These are phyloP conservation scores for Acorus calamus DNA, from an alignment of 106 monocot genomes.

Conservation along the genomic window DNA sequence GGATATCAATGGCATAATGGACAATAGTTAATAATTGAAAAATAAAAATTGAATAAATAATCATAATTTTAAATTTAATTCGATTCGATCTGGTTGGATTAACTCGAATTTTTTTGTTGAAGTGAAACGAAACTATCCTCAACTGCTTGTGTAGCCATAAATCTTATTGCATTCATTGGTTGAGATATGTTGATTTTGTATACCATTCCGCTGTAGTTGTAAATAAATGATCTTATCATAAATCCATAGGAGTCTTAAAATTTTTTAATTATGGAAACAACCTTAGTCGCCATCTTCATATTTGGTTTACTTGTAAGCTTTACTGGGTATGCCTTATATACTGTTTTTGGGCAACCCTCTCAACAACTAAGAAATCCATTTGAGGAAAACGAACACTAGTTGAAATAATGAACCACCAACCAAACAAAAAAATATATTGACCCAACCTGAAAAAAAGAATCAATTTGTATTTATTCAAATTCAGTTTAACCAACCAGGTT, in stretches of 20 bases:
- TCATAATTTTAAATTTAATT: too few species aligned
- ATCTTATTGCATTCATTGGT: constrained; percentile 5
- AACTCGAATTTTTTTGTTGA: too few species aligned
- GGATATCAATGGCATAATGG: too few species aligned
- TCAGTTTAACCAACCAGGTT: too few species aligned
- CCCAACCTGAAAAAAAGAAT: too few species aligned
- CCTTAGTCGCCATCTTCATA: not conserved
- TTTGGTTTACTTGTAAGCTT: constrained; percentile 6
- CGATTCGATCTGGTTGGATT: too few species aligned
- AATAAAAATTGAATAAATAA: too few species aligned
- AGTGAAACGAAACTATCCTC: constrained; percentile 2
- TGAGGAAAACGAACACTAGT: not conserved
- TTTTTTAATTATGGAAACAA: not conserved
- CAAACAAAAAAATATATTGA: too few species aligned
- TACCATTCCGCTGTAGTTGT: constrained; percentile 3
- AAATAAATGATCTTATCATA: constrained; percentile 2
- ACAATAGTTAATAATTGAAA: too few species aligned
- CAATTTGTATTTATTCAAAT: too few species aligned
- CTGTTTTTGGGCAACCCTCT: constrained; percentile 8
- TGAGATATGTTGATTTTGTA: constrained; percentile 4
- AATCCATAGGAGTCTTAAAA: not conserved
- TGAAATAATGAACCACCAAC: constrained; percentile 6
- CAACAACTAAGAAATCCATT: constrained; percentile 4
- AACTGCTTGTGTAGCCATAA: not conserved
- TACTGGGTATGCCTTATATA: not conserved